phyloP scores from a whole-genome alignment of 148 eudicot species.

The Chenopodium album region DNA sequence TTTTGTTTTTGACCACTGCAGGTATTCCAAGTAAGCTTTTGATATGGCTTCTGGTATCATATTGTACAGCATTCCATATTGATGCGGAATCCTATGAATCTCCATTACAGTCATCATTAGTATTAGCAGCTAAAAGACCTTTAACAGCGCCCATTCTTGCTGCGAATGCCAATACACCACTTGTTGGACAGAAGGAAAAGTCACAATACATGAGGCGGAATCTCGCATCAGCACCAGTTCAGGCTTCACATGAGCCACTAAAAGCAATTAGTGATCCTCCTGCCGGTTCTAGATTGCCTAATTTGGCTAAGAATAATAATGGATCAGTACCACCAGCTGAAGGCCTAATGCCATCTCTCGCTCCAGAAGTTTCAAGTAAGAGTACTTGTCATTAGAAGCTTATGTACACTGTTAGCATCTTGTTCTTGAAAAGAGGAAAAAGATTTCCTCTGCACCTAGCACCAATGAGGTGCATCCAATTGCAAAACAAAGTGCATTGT shows the following conservation, averaged over 20 bases:
- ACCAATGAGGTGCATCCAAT: not conserved
- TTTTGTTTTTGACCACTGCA: slow-evolving; percentile 25
- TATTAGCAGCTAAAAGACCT: slow-evolving; percentile 36
- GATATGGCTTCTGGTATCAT: slow-evolving; percentile 46
- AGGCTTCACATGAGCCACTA: slow-evolving; percentile 43
- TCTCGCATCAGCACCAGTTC: slow-evolving; percentile 34
- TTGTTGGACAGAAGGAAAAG: slow-evolving; percentile 29
- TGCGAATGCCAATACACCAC: slow-evolving; percentile 23
- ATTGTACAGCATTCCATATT: slow-evolving; percentile 25
- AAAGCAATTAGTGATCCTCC: slow-evolving; percentile 47
- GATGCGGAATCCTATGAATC: slow-evolving; percentile 31
- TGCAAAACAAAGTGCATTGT: not conserved
- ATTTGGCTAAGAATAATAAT: slow-evolving; percentile 41
- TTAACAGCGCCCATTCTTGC: slow-evolving; percentile 25
- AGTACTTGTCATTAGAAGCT: slow-evolving; percentile 2
- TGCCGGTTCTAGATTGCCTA: slow-evolving; percentile 42
- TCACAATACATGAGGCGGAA: slow-evolving; percentile 31
- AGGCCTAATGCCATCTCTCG: slow-evolving; percentile 51
- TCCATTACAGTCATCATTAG: slow-evolving; percentile 26
- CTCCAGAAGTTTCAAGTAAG: slow-evolving; percentile 72
- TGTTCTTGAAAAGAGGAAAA: not conserved
- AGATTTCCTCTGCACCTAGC: not conserved
- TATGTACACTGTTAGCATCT: not conserved
- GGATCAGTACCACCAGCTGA: slow-evolving; percentile 34
- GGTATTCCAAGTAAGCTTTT: slow-evolving; percentile 37